Evolutionary conservation across 768 basidiomycete species (phyloP).

Genomic region (Psilocybe cubensis): DNA sequence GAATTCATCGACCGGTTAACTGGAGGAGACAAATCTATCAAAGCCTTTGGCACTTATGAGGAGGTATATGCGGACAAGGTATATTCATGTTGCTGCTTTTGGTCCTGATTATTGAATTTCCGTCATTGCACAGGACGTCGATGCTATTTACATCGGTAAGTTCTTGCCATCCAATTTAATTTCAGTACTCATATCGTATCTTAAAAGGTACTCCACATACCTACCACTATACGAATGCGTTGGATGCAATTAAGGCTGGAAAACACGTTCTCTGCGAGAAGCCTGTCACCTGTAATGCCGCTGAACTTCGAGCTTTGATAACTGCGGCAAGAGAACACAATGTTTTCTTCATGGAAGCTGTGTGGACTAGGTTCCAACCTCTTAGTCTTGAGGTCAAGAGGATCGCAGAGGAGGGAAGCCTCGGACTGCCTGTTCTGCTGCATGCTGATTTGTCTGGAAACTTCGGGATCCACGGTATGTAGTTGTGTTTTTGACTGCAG

Average conservation of each 20-base stretch:
- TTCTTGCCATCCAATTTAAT: background rate
- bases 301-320: slow-evolving; percentile 76
- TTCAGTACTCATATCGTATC: background rate
- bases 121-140: slow-evolving; percentile 55
- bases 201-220: slow-evolving; percentile 80
- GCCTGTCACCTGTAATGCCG: slow-evolving; percentile 77
- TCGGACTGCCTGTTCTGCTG: slow-evolving; percentile 69
- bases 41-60: slow-evolving; percentile 74
- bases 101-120: background rate
- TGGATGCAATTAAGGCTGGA: slow-evolving; percentile 74
- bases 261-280: slow-evolving; percentile 93
- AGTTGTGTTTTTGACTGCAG: background rate
- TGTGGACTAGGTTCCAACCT: slow-evolving; percentile 88
- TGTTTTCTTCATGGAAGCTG: slow-evolving; percentile 91
- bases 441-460: slow-evolving; percentile 80
- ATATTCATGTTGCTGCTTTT: slow-evolving; percentile 9
- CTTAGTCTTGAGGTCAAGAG: slow-evolving; percentile 65
- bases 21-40: slow-evolving; percentile 54
- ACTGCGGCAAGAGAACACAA: slow-evolving; percentile 74
- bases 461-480: slow-evolving; percentile 67
- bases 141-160: slow-evolving; percentile 59
- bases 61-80: slow-evolving; percentile 76
- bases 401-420: slow-evolving; percentile 60
- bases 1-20: slow-evolving; percentile 64
- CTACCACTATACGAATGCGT: slow-evolving; percentile 76